A percentile compares a stretch with the other conserved stretches of the same genome.
phyloP scores from a whole-genome alignment of 768 basidiomycete species.

The Lactarius akahatsu region DNA sequence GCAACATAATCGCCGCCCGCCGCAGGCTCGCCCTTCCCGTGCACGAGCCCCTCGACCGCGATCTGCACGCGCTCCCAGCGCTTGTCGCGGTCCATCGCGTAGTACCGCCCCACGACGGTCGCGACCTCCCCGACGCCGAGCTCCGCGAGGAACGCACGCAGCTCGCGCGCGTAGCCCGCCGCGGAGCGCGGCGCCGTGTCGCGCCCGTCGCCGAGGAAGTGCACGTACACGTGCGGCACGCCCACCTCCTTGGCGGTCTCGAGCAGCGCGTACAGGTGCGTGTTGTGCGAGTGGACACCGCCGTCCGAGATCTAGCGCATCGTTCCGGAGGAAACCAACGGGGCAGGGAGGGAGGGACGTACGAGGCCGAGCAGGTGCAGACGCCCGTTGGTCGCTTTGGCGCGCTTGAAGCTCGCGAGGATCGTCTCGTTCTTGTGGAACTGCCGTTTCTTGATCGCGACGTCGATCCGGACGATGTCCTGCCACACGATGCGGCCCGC shows the following conservation, averaged over 20 bases:
- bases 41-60: constrained; percentile 81
- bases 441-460: constrained; percentile 82
- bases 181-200: constrained; percentile 90
- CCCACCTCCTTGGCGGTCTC: constrained; percentile 85
- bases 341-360: too few relatives aligned
- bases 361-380: constrained; percentile 89
- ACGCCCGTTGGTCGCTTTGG: constrained; percentile 79
- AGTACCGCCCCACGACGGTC: constrained; percentile 88
- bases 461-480: constrained; percentile 94
- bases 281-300: constrained; percentile 95
- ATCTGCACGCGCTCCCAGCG: constrained; percentile 93
- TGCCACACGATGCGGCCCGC: constrained; percentile 97
- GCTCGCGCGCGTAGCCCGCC: constrained; percentile 69
- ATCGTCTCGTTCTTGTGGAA: constrained; percentile 80
- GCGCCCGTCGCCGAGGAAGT: constrained; percentile 94
- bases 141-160: constrained; percentile 74
- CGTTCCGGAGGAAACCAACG: too few relatives aligned
- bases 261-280: constrained; percentile 85
- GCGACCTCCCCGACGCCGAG: constrained; percentile 79
- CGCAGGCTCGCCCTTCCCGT: constrained; percentile 56
- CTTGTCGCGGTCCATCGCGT: constrained; percentile 97
- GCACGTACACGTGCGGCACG: constrained; percentile 84
- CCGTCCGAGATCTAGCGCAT: constrained; percentile 80
- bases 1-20: constrained; percentile 59
- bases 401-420: constrained; percentile 68